Percentiles rank a stretch among this genome's conserved stretches.
Evolutionary conservation across 176 grass and related monocot species (phyloP).

Genomic region (Metroxylon sagu): DNA sequence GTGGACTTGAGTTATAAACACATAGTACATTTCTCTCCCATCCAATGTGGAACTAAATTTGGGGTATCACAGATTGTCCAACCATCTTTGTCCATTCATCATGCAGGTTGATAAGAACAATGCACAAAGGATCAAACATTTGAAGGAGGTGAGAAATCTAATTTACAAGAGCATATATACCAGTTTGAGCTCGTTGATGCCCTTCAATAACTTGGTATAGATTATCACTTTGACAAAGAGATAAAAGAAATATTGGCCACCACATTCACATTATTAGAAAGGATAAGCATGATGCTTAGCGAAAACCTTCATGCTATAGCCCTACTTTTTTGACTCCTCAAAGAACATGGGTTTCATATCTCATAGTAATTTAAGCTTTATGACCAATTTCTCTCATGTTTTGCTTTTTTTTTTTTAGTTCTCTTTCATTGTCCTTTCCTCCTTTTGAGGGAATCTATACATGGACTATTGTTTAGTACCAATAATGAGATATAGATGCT

Average conservation of each 20-base stretch:
- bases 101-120: too few species aligned
- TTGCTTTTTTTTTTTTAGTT: too few species aligned
- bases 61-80: too few species aligned
- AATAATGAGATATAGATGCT: too few species aligned
- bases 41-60: too few species aligned
- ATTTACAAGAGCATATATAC: not conserved
- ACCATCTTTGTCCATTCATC: too few species aligned
- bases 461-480: too few species aligned
- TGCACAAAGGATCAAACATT: too few species aligned
- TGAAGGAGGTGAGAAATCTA: constrained; percentile 19
- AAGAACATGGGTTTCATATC: constrained; percentile 17
- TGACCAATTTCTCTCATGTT: not conserved
- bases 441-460: too few species aligned
- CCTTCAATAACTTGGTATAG: constrained; percentile 38
- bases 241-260: constrained; percentile 1
- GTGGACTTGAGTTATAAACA: too few species aligned
- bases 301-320: constrained; percentile 20
- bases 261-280: constrained; percentile 9
- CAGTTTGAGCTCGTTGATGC: constrained; percentile 16
- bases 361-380: constrained; percentile 9
- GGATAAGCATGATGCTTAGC: not conserved
- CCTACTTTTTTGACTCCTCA: constrained; percentile 35
- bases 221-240: constrained; percentile 37
- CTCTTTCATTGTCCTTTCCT: too few species aligned
- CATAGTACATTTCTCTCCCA: too few species aligned